Evolutionary conservation across 441 rosid genomes (phyloP).

Genomic region (Cnidoscolus chayamansa): DNA sequence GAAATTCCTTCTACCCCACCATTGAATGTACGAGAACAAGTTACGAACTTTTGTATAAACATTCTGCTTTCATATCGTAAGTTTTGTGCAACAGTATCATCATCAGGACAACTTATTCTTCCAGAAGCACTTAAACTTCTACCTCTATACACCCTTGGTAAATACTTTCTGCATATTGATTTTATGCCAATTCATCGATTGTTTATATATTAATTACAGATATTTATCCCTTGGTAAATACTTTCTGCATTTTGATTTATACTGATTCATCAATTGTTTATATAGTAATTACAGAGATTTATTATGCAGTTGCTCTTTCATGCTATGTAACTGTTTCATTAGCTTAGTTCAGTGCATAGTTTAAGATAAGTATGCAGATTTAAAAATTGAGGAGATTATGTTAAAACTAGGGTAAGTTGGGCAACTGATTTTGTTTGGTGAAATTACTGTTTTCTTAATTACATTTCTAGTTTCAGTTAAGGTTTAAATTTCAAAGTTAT

Average conservation of each 20-base stretch:
- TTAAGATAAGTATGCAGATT: not conserved
- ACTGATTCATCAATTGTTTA: not conserved
- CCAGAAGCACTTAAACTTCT: conserved; percentile 95
- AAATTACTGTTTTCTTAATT: not conserved
- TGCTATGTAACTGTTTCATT: not conserved
- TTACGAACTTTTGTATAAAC: conserved; percentile 59
- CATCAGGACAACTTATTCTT: conserved; percentile 86
- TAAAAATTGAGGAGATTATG: not conserved
- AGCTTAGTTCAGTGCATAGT: not conserved
- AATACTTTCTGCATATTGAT: conserved; percentile 18
- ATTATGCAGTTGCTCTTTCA: not conserved
- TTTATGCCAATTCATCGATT: not conserved
- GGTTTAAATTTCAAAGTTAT: not conserved
- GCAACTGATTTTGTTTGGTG: not conserved
- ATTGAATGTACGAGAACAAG: conserved; percentile 59
- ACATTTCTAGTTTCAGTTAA: not conserved
- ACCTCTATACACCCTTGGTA: conserved; percentile 86
- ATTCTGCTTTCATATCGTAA: conserved; percentile 80
- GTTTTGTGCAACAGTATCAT: conserved; percentile 88
- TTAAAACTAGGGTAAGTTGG: not conserved
- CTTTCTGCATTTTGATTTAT: conserved; percentile 14
- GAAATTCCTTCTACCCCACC: conserved; percentile 63
- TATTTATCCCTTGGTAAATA: conserved; percentile 53
- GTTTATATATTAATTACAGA: not conserved
- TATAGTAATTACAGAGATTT: not conserved